Conservation (phyloP, 192 early-diverging fungal genomes). For the Backusella westeae region DNA sequence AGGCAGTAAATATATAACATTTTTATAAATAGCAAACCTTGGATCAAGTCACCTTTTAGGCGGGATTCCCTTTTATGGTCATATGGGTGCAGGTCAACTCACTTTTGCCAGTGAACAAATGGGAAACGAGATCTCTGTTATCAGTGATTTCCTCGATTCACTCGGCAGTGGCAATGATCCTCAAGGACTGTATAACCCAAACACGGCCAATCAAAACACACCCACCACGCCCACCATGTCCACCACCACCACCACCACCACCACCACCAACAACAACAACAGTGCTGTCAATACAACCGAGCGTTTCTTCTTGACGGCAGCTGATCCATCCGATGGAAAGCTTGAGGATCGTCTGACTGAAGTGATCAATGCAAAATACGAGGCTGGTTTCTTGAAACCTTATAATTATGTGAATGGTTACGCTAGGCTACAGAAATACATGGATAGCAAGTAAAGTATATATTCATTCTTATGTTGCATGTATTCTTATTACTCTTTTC, state of each 20-base stretch:
- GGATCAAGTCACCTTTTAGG: constrained; percentile 24
- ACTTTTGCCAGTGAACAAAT: constrained; percentile 73
- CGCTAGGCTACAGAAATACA: constrained; percentile 85
- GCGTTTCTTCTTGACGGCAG: constrained; percentile 89
- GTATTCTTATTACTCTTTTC: background rate
- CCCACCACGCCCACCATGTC: background rate
- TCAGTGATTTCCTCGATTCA: constrained; percentile 61
- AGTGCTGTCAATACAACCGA: constrained; percentile 60
- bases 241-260: background rate
- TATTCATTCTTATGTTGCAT: background rate
- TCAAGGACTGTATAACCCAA: background rate
- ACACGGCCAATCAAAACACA: background rate
- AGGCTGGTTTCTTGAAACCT: constrained; percentile 93
- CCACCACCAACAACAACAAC: background rate
- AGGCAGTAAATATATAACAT: no score
- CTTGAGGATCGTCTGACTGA: constrained; percentile 87
- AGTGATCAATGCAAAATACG: constrained; percentile 94
- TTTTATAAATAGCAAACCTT: background rate
- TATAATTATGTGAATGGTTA: constrained; percentile 96
- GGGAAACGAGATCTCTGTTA: constrained; percentile 79
- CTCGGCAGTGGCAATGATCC: constrained; percentile 37
- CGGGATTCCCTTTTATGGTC: constrained; percentile 36
- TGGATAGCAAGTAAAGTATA: constrained; percentile 71
- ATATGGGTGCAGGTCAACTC: constrained; percentile 48
- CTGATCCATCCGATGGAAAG: constrained; percentile 85